Conservation (phyloP, 2,329 filamentous ascomycete species). For the Colletotrichum chrysophilum region DNA sequence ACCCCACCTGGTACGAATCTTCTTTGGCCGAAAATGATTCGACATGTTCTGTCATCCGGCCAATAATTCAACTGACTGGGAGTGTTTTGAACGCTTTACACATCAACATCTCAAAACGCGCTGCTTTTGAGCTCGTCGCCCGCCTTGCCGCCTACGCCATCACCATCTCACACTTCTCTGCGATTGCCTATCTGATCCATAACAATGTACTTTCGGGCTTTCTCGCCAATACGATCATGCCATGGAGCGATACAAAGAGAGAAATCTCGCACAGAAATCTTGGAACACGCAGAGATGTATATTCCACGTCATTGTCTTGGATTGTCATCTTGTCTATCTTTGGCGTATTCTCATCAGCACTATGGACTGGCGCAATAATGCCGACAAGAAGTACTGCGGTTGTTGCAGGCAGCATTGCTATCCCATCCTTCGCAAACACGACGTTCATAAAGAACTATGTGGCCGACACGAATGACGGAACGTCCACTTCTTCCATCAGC, state of each 20-base stretch:
- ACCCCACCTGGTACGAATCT: background rate
- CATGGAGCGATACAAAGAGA: background rate
- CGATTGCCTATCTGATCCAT: background rate
- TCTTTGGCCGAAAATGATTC: background rate
- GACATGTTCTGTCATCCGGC: background rate
- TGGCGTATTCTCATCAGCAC: background rate
- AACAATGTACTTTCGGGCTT: background rate
- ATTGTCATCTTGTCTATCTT: background rate
- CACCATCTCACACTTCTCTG: background rate
- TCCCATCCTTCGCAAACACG: background rate
- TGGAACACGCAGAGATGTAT: background rate
- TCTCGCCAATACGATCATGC: background rate
- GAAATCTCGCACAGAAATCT: background rate
- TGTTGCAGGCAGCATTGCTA: accelerated
- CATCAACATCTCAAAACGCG: background rate
- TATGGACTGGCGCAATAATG: background rate
- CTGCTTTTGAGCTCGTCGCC: background rate
- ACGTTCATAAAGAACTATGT: background rate
- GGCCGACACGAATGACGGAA: background rate
- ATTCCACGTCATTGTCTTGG: background rate
- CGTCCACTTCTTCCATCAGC: background rate
- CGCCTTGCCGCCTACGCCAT: background rate
- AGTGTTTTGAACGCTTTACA: background rate
- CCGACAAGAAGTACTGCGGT: background rate
- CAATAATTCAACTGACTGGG: slow-evolving; percentile 24